Conservation (phyloP, 192 early-diverging fungal species). For the Spinellus fusiger region DNA sequence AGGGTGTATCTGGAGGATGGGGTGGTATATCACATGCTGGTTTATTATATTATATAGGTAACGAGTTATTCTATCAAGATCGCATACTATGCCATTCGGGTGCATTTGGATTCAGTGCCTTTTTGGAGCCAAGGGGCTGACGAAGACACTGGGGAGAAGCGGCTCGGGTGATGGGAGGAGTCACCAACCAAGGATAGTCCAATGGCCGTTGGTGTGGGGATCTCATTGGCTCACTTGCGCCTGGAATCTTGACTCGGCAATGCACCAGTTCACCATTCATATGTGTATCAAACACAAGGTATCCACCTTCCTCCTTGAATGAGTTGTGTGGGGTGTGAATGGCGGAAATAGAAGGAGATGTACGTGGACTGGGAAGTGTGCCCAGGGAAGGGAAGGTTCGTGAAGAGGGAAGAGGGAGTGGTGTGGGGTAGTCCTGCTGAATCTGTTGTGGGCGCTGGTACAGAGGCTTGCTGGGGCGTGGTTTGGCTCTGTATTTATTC, state of each 20-base stretch:
- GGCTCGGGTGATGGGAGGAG: conserved; percentile 10
- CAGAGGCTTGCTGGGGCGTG: too few species aligned
- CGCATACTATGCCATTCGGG: conserved; percentile 13
- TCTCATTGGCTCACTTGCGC: too few species aligned
- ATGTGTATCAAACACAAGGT: conserved; percentile 10
- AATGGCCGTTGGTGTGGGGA: not conserved
- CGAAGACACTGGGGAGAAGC: conserved; percentile 4
- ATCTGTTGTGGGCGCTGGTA: not conserved
- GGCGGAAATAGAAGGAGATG: too few species aligned
- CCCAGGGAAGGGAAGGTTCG: too few species aligned
- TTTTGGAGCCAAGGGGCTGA: not conserved
- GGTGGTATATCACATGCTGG: too few species aligned
- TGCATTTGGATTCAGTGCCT: conserved; percentile 16
- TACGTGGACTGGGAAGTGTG: too few species aligned
- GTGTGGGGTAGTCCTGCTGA: not conserved
- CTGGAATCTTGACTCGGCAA: conserved; percentile 16
- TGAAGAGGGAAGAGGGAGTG: too few species aligned
- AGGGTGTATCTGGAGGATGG: too few species aligned
- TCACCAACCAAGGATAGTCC: not conserved
- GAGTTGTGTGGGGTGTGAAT: not conserved
- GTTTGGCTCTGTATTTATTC: too few species aligned
- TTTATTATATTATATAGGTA: too few species aligned
- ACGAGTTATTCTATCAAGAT: too few species aligned
- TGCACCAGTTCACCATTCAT: conserved; percentile 12
- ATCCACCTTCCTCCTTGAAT: conserved; percentile 13